A percentile compares a stretch with the other conserved stretches of the same genome.
phyloP scores from a whole-genome alignment of 352 stramenopile species.

The Phytophthora citrophthora region DNA sequence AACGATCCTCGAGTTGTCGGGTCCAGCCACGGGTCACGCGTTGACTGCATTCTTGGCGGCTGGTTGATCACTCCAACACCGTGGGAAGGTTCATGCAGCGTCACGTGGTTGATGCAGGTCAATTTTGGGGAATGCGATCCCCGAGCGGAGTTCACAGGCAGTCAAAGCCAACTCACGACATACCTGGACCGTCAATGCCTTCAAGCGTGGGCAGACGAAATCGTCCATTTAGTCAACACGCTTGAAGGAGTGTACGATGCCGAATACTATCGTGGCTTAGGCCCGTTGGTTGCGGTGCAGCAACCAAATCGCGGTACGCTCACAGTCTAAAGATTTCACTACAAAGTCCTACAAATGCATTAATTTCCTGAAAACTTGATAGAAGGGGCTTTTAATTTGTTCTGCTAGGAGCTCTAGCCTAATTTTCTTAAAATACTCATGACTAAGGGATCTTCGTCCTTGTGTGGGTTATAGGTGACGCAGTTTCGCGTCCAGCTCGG shows the following conservation, averaged over 20 bases:
- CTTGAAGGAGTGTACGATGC: constrained; percentile 59
- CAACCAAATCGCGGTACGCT: background rate
- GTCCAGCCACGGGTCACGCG: constrained; percentile 22
- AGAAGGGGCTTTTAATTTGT: background rate
- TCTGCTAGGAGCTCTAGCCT: background rate
- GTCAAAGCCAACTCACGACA: constrained; percentile 32
- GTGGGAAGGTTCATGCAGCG: constrained; percentile 63
- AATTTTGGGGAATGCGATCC: constrained; percentile 75
- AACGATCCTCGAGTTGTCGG: constrained; percentile 13
- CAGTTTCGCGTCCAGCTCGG: constrained; percentile 62
- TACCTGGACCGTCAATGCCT: constrained; percentile 48
- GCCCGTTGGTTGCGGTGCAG: constrained; percentile 36
- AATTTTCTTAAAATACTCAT: constrained; percentile 25
- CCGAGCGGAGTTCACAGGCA: constrained; percentile 59
- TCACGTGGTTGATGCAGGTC: constrained; percentile 83
- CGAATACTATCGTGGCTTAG: constrained; percentile 58
- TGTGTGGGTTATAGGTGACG: constrained; percentile 33
- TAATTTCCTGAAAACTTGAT: background rate
- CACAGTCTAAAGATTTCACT: too few relatives aligned
- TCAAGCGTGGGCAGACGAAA: constrained; percentile 60
- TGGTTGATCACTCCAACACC: constrained; percentile 71
- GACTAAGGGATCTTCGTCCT: constrained; percentile 1
- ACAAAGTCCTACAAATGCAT: background rate
- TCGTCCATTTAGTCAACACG: constrained; percentile 45
- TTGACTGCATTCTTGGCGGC: constrained; percentile 72